These are phyloP conservation scores for Oxytropis ochrocephala DNA, from an alignment of 306 rosid genomes.

Conservation along the genomic window DNA sequence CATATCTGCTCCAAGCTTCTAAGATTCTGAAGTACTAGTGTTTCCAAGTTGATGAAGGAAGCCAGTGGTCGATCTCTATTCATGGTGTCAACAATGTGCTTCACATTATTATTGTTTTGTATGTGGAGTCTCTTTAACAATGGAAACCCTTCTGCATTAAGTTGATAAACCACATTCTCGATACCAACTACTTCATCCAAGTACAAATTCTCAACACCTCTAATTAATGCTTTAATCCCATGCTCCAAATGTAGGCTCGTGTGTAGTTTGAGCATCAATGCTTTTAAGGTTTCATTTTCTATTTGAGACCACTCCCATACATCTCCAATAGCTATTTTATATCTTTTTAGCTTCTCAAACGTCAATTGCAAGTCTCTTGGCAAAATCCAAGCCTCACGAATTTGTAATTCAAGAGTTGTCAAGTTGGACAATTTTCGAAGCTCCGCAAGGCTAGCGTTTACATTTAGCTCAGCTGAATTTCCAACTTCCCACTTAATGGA, in stretches of 20 bases:
- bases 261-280: neutral
- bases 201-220: neutral
- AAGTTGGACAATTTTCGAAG: neutral
- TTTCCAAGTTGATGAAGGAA: too few species aligned
- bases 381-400: neutral
- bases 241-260: neutral
- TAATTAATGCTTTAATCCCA: neutral
- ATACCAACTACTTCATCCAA: neutral
- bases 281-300: neutral
- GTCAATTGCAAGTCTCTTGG: neutral
- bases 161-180: neutral
- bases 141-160: neutral
- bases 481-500: neutral
- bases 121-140: neutral
- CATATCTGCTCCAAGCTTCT: too few species aligned
- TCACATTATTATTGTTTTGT: neutral
- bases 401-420: neutral
- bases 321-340: neutral
- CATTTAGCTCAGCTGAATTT: neutral
- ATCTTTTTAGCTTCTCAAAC: neutral
- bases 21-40: too few species aligned
- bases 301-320: neutral
- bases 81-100: neutral
- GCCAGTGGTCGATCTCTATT: neutral
- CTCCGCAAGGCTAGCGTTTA: neutral